A percentile compares a stretch with the other conserved stretches of the same genome.
Conservation (phyloP, 495 filamentous ascomycete genomes). For the Choiromyces venosus region DNA sequence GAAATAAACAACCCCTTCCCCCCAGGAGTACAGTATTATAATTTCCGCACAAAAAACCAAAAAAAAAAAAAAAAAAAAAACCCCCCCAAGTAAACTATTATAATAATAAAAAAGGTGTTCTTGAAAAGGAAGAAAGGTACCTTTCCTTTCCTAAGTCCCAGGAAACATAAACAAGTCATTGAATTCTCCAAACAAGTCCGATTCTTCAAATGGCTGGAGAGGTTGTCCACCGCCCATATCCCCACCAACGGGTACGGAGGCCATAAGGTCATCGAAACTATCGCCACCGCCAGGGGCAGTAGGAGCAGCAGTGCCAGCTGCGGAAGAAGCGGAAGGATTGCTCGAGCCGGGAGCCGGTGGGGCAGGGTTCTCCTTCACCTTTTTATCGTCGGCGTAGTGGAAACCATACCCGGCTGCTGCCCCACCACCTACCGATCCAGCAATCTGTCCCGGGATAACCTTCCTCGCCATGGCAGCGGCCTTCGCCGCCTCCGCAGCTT, state of each 20-base stretch:
- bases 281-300: background rate
- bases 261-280: conserved; percentile 28
- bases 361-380: background rate
- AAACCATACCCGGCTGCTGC: background rate
- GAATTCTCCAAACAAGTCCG: conserved; percentile 21
- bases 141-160: conserved; percentile 9
- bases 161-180: conserved; percentile 23
- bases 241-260: conserved; percentile 6
- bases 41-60: too few species aligned
- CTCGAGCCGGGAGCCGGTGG: conserved; percentile 8
- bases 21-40: too few species aligned
- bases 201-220: conserved; percentile 24
- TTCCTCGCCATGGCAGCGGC: conserved; percentile 5
- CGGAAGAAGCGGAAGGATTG: background rate
- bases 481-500: background rate
- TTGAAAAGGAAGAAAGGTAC: too few species aligned
- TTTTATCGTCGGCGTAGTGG: background rate
- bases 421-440: background rate
- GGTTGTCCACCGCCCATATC: conserved; percentile 31
- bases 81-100: background rate
- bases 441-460: background rate
- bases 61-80: too few species aligned
- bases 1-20: too few species aligned
- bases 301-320: too few species aligned
- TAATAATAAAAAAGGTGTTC: background rate